phyloP scores from a whole-genome alignment of 2,329 filamentous ascomycete species.

The Chaetomiaceae sp. region DNA sequence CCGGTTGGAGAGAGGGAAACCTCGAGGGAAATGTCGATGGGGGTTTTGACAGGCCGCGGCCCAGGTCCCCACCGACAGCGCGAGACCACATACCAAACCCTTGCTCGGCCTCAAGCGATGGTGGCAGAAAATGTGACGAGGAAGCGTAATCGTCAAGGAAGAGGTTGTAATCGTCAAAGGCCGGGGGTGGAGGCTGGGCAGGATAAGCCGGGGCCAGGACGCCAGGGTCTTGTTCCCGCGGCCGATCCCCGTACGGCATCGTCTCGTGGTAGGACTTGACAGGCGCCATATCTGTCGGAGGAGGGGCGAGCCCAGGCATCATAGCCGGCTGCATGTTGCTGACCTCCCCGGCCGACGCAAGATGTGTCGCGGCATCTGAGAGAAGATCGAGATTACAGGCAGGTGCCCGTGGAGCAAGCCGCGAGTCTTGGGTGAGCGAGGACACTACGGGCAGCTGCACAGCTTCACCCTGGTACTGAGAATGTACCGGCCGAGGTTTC shows the following conservation, averaged over 20 bases:
- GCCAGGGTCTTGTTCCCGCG: slow-evolving; percentile 41
- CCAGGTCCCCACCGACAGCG: slow-evolving; percentile 33
- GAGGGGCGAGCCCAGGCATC: slow-evolving; percentile 42
- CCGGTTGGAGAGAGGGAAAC: slow-evolving; percentile 50
- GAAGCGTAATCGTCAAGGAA: slow-evolving; percentile 55
- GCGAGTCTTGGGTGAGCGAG: slow-evolving; percentile 43
- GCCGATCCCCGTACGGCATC: slow-evolving; percentile 45
- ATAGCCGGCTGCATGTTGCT: slow-evolving; percentile 45
- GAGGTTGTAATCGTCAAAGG: slow-evolving; percentile 54
- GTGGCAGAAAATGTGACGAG: slow-evolving; percentile 51
- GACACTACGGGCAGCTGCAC: slow-evolving; percentile 36
- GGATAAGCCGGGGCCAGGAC: slow-evolving; percentile 39
- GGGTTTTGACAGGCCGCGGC: slow-evolving; percentile 41
- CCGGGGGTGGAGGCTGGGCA: slow-evolving; percentile 35
- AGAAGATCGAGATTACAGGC: slow-evolving; percentile 55
- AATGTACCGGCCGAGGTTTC: slow-evolving; percentile 26
- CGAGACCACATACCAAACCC: slow-evolving; percentile 49
- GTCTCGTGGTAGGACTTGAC: slow-evolving; percentile 48
- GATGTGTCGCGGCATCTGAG: slow-evolving; percentile 52
- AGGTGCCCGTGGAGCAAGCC: slow-evolving; percentile 39
- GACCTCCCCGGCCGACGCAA: slow-evolving; percentile 50
- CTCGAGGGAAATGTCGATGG: slow-evolving; percentile 50
- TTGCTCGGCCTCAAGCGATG: slow-evolving; percentile 50
- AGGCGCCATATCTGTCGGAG: slow-evolving; percentile 37
- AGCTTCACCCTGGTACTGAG: slow-evolving; percentile 39